phyloP scores from a whole-genome alignment of 1,284 basidiomycete species.

The Albatrellus sp. region DNA sequence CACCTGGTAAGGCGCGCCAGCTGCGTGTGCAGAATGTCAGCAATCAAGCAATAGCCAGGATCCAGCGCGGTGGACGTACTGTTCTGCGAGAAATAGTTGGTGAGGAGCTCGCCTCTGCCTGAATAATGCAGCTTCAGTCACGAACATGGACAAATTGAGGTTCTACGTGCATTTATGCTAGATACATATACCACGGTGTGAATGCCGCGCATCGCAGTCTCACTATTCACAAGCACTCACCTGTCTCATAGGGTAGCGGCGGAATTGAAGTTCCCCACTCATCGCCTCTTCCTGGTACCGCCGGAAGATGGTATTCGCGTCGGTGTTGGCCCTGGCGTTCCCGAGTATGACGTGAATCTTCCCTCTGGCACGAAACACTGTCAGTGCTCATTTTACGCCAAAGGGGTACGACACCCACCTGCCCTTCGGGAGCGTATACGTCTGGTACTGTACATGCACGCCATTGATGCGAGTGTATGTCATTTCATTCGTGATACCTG shows the following conservation, averaged over 20 bases:
- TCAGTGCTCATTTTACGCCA: background rate
- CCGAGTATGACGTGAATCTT: slow-evolving; percentile 47
- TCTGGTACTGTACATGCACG: background rate
- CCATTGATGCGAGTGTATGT: no score
- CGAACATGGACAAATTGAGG: no score
- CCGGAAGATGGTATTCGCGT: slow-evolving; percentile 43
- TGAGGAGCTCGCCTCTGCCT: slow-evolving; percentile 58
- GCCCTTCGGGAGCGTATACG: slow-evolving; percentile 21
- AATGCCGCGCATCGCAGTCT: background rate
- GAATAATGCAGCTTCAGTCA: background rate
- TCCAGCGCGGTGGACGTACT: slow-evolving; percentile 28
- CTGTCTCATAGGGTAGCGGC: slow-evolving; percentile 53
- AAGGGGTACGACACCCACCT: slow-evolving; percentile 22
- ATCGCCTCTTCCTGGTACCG: slow-evolving; percentile 54
- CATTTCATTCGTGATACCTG: background rate
- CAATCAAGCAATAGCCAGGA: background rate
- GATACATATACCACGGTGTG: slow-evolving; percentile 1
- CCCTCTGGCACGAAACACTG: slow-evolving; percentile 32
- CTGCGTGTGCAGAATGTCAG: slow-evolving; percentile 22
- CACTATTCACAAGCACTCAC: slow-evolving; percentile 26
- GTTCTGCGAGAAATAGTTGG: slow-evolving; percentile 77
- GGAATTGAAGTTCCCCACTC: slow-evolving; percentile 41
- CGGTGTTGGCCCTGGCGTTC: slow-evolving; percentile 23
- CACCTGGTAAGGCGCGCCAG: slow-evolving; percentile 64
- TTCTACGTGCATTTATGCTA: slow-evolving; percentile 49